Conservation (phyloP, 2,329 filamentous ascomycete genomes). For the Knoxdaviesia capensis region DNA sequence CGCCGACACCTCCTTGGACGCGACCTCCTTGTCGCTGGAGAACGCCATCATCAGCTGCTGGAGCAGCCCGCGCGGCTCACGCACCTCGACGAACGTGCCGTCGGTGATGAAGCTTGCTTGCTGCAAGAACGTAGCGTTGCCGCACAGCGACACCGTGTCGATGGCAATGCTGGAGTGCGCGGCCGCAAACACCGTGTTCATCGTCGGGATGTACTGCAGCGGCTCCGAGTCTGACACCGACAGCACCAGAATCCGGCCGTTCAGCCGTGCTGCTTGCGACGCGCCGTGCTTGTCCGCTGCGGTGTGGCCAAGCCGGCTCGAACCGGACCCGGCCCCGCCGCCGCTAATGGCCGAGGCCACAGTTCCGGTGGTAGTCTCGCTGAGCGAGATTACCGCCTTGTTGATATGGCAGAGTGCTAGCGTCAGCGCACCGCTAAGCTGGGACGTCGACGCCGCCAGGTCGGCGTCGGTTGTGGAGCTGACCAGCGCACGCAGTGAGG, state of each 20-base stretch:
- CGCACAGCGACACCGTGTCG: constrained; percentile 73
- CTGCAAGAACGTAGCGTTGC: constrained; percentile 79
- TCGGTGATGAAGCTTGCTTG: constrained; percentile 54
- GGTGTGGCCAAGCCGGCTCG: constrained; percentile 1
- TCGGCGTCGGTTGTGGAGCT: constrained; percentile 42
- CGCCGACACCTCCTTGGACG: constrained; percentile 50
- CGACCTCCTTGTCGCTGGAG: constrained; percentile 40
- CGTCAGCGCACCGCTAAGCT: constrained; percentile 79
- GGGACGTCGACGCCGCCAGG: constrained; percentile 58
- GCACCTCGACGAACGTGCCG: constrained; percentile 31
- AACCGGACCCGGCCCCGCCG: constrained; percentile 5
- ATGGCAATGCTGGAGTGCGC: constrained; percentile 76
- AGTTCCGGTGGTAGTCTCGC: constrained; percentile 28
- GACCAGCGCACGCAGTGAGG: constrained; percentile 56
- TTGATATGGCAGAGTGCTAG: constrained; percentile 82
- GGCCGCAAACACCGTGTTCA: constrained; percentile 96
- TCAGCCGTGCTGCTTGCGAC: constrained; percentile 11
- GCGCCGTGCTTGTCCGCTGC: constrained; percentile 21
- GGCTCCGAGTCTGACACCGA: constrained; percentile 74
- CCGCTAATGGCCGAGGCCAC: constrained; percentile 14
- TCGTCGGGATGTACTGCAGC: constrained; percentile 89
- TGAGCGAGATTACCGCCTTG: constrained; percentile 49
- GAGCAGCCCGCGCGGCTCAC: constrained; percentile 50
- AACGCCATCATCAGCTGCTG: constrained; percentile 94
- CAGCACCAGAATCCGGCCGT: constrained; percentile 61